These are phyloP conservation scores for Penicillium cinerascens DNA, from an alignment of 495 filamentous ascomycete species.

Conservation along the genomic window DNA sequence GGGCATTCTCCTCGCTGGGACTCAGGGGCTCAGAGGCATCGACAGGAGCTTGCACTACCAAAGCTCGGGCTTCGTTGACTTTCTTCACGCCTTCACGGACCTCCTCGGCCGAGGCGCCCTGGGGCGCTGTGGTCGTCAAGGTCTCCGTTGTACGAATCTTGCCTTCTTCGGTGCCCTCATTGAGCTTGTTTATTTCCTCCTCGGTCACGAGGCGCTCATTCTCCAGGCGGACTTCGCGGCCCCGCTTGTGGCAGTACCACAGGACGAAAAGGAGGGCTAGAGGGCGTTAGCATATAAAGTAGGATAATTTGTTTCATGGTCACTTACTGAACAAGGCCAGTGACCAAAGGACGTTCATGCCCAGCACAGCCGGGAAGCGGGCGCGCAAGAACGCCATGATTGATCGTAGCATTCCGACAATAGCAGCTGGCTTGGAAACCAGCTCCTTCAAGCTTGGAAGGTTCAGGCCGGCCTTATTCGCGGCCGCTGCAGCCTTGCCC, in stretches of 20 bases:
- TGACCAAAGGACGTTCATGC: slow-evolving; percentile 82
- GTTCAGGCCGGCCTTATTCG: slow-evolving; percentile 48
- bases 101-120: slow-evolving; percentile 40
- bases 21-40: slow-evolving; percentile 6
- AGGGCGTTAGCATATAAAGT: neutral
- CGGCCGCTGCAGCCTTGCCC: slow-evolving; percentile 46
- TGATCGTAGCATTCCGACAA: slow-evolving; percentile 75
- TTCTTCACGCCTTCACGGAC: slow-evolving; percentile 41
- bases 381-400: slow-evolving; percentile 81
- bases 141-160: slow-evolving; percentile 42
- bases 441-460: slow-evolving; percentile 70
- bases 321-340: slow-evolving; percentile 76
- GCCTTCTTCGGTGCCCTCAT: slow-evolving; percentile 28
- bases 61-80: slow-evolving; percentile 33
- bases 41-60: slow-evolving; percentile 4
- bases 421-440: slow-evolving; percentile 79
- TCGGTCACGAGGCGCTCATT: slow-evolving; percentile 58
- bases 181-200: slow-evolving; percentile 44
- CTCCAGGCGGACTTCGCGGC: slow-evolving; percentile 76
- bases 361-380: slow-evolving; percentile 80
- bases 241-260: slow-evolving; percentile 97
- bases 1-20: slow-evolving; percentile 8
- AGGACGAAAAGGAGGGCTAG: slow-evolving; percentile 83
- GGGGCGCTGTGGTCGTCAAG: slow-evolving; percentile 44
- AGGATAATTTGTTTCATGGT: neutral